These are phyloP conservation scores for Limonium bicolor DNA, from an alignment of 148 eudicot genomes.

Conservation along the genomic window DNA sequence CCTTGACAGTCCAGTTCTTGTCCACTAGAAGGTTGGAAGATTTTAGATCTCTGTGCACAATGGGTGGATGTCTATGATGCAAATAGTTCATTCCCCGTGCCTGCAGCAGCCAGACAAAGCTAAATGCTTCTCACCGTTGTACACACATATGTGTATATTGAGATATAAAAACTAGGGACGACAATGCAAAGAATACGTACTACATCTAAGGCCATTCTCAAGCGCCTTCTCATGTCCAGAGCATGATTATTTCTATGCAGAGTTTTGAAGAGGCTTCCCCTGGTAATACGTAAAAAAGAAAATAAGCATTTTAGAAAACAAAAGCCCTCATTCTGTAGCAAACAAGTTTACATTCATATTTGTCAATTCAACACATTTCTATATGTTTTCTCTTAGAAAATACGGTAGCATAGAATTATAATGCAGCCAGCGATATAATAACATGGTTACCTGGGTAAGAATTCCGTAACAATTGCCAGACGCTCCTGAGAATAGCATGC, in stretches of 20 bases:
- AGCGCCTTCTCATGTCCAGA: constrained; percentile 45
- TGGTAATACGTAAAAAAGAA: constrained; percentile 11
- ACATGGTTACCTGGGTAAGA: constrained; percentile 42
- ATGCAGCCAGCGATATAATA: not conserved
- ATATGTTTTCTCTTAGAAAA: not conserved
- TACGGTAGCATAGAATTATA: not conserved
- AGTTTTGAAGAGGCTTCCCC: constrained; percentile 82
- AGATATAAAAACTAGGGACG: not conserved
- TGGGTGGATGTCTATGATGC: constrained; percentile 86
- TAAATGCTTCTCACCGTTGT: no score
- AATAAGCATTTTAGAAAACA: not conserved
- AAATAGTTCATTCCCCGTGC: constrained; percentile 89
- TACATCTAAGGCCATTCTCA: constrained; percentile 88
- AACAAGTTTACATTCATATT: no score
- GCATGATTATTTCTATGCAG: constrained; percentile 59
- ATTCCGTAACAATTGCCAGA: constrained; percentile 75
- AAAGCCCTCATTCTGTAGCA: no score
- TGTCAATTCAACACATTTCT: no score
- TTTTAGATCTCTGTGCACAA: constrained; percentile 75
- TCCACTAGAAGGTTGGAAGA: constrained; percentile 79
- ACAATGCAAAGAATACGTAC: constrained; percentile 20
- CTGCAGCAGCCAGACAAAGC: constrained; percentile 20
- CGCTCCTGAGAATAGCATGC: constrained; percentile 58
- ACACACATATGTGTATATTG: not conserved
- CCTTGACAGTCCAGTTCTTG: constrained; percentile 88